Conservation (phyloP, 2,329 filamentous ascomycete species). For the Cadophora gregata region DNA sequence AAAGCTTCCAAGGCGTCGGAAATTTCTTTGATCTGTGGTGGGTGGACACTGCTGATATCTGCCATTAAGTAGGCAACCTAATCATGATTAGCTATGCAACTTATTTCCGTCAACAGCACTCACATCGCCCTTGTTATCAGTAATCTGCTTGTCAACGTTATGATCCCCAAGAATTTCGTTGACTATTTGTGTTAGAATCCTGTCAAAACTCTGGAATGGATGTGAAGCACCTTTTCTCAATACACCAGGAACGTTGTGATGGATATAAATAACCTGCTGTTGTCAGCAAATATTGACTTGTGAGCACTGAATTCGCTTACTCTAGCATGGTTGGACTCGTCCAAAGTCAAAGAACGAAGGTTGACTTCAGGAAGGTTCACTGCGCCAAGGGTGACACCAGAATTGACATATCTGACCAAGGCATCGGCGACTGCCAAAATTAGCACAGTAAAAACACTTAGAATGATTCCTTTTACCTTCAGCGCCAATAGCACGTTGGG, state of each 20-base stretch:
- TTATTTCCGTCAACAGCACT: constrained; percentile 37
- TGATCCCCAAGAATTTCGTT: constrained; percentile 94
- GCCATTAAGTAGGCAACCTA: constrained; percentile 95
- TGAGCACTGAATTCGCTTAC: constrained; percentile 50
- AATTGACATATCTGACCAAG: constrained; percentile 93
- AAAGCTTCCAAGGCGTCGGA: constrained; percentile 82
- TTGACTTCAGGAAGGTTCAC: constrained; percentile 97
- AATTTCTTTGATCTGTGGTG: constrained; percentile 82
- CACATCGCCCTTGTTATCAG: constrained; percentile 90
- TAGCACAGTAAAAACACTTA: constrained; percentile 1
- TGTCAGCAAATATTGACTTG: constrained; percentile 34
- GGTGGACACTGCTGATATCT: constrained; percentile 87
- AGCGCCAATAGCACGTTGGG: constrained; percentile 92
- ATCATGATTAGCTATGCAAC: constrained; percentile 32
- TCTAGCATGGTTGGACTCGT: constrained; percentile 87
- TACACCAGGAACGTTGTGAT: constrained; percentile 95
- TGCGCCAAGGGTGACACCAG: constrained; percentile 86
- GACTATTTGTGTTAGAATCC: constrained; percentile 56
- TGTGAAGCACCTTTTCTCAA: constrained; percentile 71
- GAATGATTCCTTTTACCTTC: constrained; percentile 60
- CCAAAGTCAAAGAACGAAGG: constrained; percentile 85
- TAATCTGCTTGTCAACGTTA: constrained; percentile 99
- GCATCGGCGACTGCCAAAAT: constrained; percentile 73
- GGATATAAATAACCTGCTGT: constrained; percentile 83
- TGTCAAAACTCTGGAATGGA: not conserved